A percentile compares a stretch with the other conserved stretches of the same genome.
These are phyloP conservation scores for Arabidopsis hybrid DNA, from an alignment of 441 rosid species.

Conservation along the genomic window DNA sequence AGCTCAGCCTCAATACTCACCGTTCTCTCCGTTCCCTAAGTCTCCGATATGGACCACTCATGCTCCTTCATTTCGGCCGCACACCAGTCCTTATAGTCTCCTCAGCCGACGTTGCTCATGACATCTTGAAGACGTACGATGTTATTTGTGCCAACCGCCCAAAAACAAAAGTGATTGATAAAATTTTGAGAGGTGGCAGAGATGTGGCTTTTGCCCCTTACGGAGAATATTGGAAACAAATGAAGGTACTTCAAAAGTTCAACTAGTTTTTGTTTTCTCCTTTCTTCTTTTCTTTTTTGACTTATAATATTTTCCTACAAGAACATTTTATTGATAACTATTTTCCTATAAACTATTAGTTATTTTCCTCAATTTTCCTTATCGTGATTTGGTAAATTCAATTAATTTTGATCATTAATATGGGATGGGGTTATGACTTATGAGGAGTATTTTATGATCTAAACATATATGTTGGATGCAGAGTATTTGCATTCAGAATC, in stretches of 20 bases:
- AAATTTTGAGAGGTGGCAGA: slow-evolving; percentile 39
- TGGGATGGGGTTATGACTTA: no score
- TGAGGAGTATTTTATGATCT: no score
- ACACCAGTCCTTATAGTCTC: slow-evolving; percentile 48
- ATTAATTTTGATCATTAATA: no score
- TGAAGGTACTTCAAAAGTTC: background rate
- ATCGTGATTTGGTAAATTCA: no score
- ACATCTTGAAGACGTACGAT: slow-evolving; percentile 52
- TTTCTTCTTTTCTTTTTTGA: no score
- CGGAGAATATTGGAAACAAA: slow-evolving; percentile 58
- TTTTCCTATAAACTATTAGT: no score
- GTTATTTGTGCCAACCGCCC: slow-evolving; percentile 47
- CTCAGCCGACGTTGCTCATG: slow-evolving; percentile 46
- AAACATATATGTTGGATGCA: no score
- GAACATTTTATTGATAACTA: no score
- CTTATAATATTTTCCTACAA: no score
- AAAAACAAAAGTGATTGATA: slow-evolving; percentile 27
- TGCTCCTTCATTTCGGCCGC: slow-evolving; percentile 49
- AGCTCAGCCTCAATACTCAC: slow-evolving; percentile 46
- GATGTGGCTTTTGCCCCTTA: slow-evolving; percentile 52
- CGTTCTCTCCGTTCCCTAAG: slow-evolving; percentile 47
- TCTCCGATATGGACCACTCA: slow-evolving; percentile 50
- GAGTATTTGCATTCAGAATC: no score
- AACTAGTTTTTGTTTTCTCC: background rate
- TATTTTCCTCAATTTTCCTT: no score